phyloP scores from a whole-genome alignment of 1,284 basidiomycete species.

The Ceratobasidium sp. region DNA sequence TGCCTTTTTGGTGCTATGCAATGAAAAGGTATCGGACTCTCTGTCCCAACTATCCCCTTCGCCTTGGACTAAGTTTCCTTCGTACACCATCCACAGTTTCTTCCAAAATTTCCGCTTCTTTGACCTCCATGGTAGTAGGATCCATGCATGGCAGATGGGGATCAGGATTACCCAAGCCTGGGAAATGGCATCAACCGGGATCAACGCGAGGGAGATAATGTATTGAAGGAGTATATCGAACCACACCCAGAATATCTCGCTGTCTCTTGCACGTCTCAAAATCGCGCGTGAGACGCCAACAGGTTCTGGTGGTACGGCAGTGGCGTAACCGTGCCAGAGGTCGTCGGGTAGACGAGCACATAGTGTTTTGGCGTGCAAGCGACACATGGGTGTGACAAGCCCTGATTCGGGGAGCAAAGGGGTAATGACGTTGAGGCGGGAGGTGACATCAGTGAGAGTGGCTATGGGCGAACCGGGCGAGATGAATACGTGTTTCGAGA shows the following conservation, averaged over 20 bases:
- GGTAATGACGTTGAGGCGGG: constrained; percentile 22
- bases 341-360: constrained; percentile 21
- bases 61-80: constrained; percentile 14
- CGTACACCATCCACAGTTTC: constrained; percentile 30
- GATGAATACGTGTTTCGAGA: constrained; percentile 23
- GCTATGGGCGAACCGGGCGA: constrained; percentile 22
- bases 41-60: constrained; percentile 3
- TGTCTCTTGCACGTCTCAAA: constrained; percentile 20
- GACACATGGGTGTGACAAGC: background rate
- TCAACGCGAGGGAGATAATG: background rate
- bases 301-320: constrained; percentile 1
- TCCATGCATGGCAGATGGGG: background rate
- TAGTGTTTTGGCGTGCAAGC: constrained; percentile 6
- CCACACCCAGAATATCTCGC: constrained; percentile 18
- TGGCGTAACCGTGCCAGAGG: constrained; percentile 32
- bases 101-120: constrained; percentile 29
- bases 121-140: constrained; percentile 5
- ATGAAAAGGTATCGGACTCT: background rate
- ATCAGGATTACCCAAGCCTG: constrained; percentile 18
- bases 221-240: constrained; percentile 21
- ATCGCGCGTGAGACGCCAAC: constrained; percentile 11
- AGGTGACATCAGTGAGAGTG: constrained; percentile 11
- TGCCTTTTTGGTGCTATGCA: background rate
- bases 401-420: constrained; percentile 17
- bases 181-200: constrained; percentile 3